Base-by-base conservation (phyloP, 768 basidiomycete genomes). In the Sarcomyxa edulis region DNA sequence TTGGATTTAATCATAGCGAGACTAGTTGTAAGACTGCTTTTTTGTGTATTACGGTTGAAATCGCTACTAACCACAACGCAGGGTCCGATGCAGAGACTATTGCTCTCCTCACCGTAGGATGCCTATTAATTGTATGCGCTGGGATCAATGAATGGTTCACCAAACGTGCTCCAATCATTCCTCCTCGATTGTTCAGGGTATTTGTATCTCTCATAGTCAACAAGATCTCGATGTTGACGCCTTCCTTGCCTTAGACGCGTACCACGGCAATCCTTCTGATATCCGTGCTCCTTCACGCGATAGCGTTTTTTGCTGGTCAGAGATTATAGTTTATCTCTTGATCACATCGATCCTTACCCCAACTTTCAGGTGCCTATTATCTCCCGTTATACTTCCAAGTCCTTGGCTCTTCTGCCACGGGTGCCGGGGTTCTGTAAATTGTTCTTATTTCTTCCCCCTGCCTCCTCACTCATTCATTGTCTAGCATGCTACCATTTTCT, bases 311-410 rank as follows among this genome's bases (percentile, higher is more conserved):
- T 48, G 56, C 59, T 8, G 74, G 74, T 69, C 51, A 50, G 40
- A 12, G n/a, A n/a, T n/a, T n/a, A n/a, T n/a, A n/a, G n/a, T n/a
- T n/a, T n/a, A n/a, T n/a, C n/a, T n/a, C n/a, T n/a, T n/a, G n/a
- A n/a, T n/a, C n/a, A n/a, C n/a, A n/a, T n/a, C n/a, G n/a, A n/a
- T n/a, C n/a, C n/a, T n/a, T n/a, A n/a, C n/a, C n/a, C n/a, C n/a
- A n/a, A n/a, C n/a, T 28, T n/a, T 2, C 25, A 71, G 72, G 70
- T 22, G 72, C 76, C 28, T 82, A 64, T 51, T 88, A 88, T 48
- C 67, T 90, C 6, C 86, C 87, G 1, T 52, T 89, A 2, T 91
- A 83, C 53, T 91, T 71, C 59, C 87, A 91, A 62, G 74, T 82
- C 2, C 70, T 88, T 9, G 87, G 87, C 1, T 68, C 84, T 1